These are phyloP conservation scores for Cryoendolithus antarcticus DNA, from an alignment of 2,329 filamentous ascomycete species.

Conservation along the genomic window DNA sequence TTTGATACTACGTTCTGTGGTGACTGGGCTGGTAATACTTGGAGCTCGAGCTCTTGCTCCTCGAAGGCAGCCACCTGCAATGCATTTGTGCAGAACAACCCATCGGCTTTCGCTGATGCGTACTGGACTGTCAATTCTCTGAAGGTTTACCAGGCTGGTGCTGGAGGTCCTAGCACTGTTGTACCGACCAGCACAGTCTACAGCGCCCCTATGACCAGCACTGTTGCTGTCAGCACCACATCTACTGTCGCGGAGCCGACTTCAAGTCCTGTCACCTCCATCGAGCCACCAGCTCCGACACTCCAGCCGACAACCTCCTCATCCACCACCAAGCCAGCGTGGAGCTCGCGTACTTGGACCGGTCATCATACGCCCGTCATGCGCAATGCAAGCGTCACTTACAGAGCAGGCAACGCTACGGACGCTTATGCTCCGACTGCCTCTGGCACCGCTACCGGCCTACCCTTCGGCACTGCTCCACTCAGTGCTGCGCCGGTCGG, in stretches of 20 bases:
- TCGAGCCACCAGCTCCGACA: neutral
- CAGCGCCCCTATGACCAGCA: neutral
- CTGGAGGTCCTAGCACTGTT: neutral
- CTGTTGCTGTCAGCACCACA: constrained; percentile 1
- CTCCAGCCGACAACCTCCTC: neutral
- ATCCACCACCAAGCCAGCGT: neutral
- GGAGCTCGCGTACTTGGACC: neutral
- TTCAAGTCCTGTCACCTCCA: neutral
- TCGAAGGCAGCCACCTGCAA: constrained; percentile 17
- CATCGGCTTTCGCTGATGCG: constrained; percentile 23
- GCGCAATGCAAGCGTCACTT: neutral
- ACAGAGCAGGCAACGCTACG: too few species aligned
- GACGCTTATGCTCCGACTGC: too few species aligned
- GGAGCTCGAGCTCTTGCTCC: constrained; percentile 22
- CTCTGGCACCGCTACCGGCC: neutral
- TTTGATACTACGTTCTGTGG: constrained; percentile 52
- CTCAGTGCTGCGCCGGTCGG: too few species aligned
- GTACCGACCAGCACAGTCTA: neutral
- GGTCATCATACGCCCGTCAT: neutral
- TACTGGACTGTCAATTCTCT: constrained; percentile 32
- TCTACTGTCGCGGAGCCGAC: neutral
- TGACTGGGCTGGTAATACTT: constrained; percentile 26
- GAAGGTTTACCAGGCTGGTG: constrained; percentile 23
- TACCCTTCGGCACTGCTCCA: too few species aligned
- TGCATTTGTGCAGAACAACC: constrained; percentile 23